Evolutionary conservation across 345 rosid genomes (phyloP).

Genomic region (Dimocarpus longan): DNA sequence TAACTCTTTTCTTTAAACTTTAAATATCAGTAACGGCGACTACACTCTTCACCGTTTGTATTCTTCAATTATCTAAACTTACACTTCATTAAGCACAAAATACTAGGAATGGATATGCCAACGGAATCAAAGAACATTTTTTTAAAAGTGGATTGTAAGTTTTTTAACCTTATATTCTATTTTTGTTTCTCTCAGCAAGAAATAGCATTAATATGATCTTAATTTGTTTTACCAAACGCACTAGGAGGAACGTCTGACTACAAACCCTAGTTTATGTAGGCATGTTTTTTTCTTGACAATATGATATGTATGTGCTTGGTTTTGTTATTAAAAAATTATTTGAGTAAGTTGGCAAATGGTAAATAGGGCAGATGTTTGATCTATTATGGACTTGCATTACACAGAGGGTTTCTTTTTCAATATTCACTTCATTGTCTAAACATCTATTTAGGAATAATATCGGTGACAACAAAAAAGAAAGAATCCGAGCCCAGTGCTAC

Average conservation of each 20-base stretch:
- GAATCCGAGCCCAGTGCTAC: constrained; percentile 21
- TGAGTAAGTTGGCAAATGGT: too few species aligned
- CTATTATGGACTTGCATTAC: background rate
- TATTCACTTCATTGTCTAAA: constrained; percentile 4
- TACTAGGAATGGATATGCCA: background rate
- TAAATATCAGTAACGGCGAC: background rate
- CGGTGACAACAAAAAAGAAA: background rate
- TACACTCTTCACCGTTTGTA: background rate
- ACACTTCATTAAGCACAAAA: background rate
- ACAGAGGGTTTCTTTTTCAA: background rate
- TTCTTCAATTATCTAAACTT: background rate
- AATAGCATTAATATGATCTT: too few species aligned
- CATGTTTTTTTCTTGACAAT: too few species aligned
- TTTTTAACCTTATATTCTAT: background rate
- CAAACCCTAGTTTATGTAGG: background rate
- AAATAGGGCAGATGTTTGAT: background rate
- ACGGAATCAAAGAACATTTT: background rate
- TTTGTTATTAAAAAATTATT: too few species aligned
- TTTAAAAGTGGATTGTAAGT: background rate
- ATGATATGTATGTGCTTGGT: too few species aligned
- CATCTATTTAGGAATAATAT: constrained; percentile 12
- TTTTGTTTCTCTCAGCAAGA: background rate
- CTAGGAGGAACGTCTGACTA: too few species aligned
- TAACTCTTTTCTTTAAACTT: constrained; percentile 23
- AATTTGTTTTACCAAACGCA: too few species aligned